These are phyloP conservation scores for Yueomyces sinensis DNA, from an alignment of 805 yeast species.

Conservation along the genomic window DNA sequence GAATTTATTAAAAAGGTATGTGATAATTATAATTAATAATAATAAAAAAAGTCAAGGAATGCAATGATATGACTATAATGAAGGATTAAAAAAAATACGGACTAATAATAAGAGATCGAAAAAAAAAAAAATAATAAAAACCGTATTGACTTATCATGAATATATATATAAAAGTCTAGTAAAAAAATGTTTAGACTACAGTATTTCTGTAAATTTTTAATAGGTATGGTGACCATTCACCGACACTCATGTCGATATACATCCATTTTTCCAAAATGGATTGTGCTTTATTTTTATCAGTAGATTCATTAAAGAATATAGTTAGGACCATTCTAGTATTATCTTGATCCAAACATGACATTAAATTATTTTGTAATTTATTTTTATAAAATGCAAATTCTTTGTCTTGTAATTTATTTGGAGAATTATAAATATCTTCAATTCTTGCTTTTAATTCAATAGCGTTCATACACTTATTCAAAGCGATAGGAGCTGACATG, in stretches of 20 bases:
- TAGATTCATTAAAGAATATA: slow-evolving; percentile 11
- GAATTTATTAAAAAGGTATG: too few relatives aligned
- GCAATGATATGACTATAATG: too few relatives aligned
- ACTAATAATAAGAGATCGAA: background rate
- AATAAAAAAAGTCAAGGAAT: too few relatives aligned
- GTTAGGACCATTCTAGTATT: slow-evolving; percentile 18
- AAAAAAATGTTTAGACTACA: background rate
- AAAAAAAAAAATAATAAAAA: background rate
- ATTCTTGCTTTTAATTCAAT: slow-evolving; percentile 14
- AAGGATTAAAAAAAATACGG: too few relatives aligned
- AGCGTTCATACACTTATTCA: background rate
- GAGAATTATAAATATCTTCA: slow-evolving; percentile 12
- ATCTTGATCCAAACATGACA: slow-evolving; percentile 16
- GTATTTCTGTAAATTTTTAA: slow-evolving; percentile 30
- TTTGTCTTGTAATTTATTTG: slow-evolving; percentile 26
- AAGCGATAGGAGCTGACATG: background rate
- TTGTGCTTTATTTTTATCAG: slow-evolving; percentile 22
- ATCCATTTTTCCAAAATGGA: slow-evolving; percentile 35
- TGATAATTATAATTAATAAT: too few relatives aligned
- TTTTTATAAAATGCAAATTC: slow-evolving; percentile 32
- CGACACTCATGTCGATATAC: slow-evolving; percentile 42
- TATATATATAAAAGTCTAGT: too few relatives aligned
- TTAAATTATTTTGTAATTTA: slow-evolving; percentile 25
- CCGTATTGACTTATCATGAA: too few relatives aligned
- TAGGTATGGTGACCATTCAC: slow-evolving; percentile 57